phyloP scores from a whole-genome alignment of 2,329 filamentous ascomycete genomes.

The Aureobasidium namibiae region DNA sequence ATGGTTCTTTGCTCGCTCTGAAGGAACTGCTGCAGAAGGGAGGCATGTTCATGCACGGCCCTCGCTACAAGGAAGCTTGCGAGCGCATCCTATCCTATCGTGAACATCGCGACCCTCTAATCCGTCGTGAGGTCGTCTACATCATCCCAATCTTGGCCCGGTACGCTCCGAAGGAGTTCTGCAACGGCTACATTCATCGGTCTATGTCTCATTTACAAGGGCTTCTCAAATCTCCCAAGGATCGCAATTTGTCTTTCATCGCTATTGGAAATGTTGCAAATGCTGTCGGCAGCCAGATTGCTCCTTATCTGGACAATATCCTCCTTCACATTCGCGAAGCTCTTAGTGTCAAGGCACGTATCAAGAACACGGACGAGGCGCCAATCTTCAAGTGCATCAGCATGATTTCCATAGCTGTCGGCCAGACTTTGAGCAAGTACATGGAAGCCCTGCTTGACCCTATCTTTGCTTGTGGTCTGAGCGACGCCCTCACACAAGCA shows the following conservation, averaged over 20 bases:
- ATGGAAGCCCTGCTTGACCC: conserved; percentile 93
- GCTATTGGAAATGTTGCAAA: conserved; percentile 96
- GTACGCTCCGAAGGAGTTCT: conserved; percentile 87
- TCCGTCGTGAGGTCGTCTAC: conserved; percentile 80
- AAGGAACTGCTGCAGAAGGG: conserved; percentile 90
- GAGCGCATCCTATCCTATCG: conserved; percentile 89
- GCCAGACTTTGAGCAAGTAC: conserved; percentile 94
- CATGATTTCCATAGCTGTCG: conserved; percentile 87
- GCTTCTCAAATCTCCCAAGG: conserved; percentile 90
- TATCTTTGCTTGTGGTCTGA: conserved; percentile 93
- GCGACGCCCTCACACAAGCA: conserved; percentile 86
- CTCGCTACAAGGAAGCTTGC: conserved; percentile 77
- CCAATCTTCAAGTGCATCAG: conserved; percentile 98
- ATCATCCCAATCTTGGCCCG: conserved; percentile 88
- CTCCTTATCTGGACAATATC: conserved; percentile 89
- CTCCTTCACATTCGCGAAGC: conserved; percentile 90
- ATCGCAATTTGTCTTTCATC: conserved; percentile 86
- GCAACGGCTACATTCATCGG: conserved; percentile 76
- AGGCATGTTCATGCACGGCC: conserved; percentile 98
- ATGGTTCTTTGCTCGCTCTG: conserved; percentile 87
- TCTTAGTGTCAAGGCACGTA: conserved; percentile 67
- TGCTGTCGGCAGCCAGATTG: conserved; percentile 89
- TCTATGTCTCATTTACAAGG: conserved; percentile 96
- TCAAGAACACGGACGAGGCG: conserved; percentile 51
- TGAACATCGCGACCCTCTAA: conserved; percentile 81